These are phyloP conservation scores for Penicillium ucsense DNA, from an alignment of 495 filamentous ascomycete species.

Conservation along the genomic window DNA sequence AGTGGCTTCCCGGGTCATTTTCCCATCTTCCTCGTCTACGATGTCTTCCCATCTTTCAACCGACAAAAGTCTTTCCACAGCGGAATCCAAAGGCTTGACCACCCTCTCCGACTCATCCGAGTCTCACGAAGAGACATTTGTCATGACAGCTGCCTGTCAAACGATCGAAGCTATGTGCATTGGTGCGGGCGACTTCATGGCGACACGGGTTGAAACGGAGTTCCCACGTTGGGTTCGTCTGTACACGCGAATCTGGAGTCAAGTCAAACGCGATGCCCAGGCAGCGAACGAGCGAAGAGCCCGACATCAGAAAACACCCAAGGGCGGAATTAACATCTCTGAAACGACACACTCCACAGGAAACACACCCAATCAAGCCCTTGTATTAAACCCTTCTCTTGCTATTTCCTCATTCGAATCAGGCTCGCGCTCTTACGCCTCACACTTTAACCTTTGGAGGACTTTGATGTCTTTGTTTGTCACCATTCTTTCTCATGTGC, in stretches of 20 bases:
- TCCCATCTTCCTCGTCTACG: constrained; percentile 27
- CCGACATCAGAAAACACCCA: constrained; percentile 7
- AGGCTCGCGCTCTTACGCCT: constrained; percentile 27
- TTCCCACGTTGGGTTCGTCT: constrained; percentile 50
- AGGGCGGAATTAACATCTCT: background rate
- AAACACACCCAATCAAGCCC: background rate
- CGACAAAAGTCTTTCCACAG: constrained; percentile 9
- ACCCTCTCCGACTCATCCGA: constrained; percentile 14
- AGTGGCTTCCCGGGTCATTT: constrained; percentile 51
- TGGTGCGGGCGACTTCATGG: constrained; percentile 73
- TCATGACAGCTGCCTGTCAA: constrained; percentile 58
- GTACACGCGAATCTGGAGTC: constrained; percentile 31
- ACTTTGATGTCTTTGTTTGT: constrained; percentile 30
- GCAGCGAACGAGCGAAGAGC: constrained; percentile 23
- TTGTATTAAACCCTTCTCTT: constrained; percentile 11
- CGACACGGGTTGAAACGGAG: constrained; percentile 54
- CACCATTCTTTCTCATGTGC: constrained; percentile 29
- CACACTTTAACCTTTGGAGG: constrained; percentile 29
- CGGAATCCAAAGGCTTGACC: constrained; percentile 4
- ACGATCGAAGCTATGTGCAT: constrained; percentile 49
- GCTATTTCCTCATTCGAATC: constrained; percentile 17
- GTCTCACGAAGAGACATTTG: constrained; percentile 60
- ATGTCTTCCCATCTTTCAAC: constrained; percentile 17
- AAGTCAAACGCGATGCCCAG: constrained; percentile 28
- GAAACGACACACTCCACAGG: background rate